These are phyloP conservation scores for Termitomyces sp. DNA, from an alignment of 768 basidiomycete genomes.

Conservation along the genomic window DNA sequence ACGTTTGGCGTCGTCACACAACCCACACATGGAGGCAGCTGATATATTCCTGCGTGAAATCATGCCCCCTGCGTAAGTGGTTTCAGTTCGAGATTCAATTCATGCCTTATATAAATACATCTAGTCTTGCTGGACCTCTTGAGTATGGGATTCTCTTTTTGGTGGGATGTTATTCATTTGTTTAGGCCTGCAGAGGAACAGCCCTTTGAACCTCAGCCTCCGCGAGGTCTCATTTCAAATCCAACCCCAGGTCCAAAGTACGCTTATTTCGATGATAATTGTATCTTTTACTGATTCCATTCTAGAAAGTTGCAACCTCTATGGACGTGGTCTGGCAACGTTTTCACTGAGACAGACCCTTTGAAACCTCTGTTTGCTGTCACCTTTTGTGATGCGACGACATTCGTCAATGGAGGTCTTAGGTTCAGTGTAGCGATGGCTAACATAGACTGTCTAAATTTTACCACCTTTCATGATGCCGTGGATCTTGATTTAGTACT, in stretches of 20 bases:
- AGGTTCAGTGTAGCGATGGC: constrained; percentile 44
- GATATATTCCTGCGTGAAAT: constrained; percentile 14
- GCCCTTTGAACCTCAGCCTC: constrained; percentile 17
- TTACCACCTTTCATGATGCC: constrained; percentile 43
- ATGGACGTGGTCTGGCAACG: constrained; percentile 61
- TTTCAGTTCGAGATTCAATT: neutral
- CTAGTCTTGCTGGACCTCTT: constrained; percentile 29
- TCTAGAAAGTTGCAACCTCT: constrained; percentile 46
- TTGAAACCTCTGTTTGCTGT: constrained; percentile 45
- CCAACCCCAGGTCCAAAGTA: constrained; percentile 17
- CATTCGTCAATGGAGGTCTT: constrained; percentile 32
- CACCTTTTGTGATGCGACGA: constrained; percentile 37
- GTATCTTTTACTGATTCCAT: constrained; percentile 3
- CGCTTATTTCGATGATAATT: neutral
- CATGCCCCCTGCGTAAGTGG: constrained; percentile 14
- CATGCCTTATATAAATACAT: neutral
- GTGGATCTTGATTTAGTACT: constrained; percentile 41
- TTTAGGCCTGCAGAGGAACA: constrained; percentile 19
- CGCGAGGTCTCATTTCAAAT: constrained; percentile 13
- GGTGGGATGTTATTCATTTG: neutral
- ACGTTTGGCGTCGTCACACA: neutral
- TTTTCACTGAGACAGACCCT: constrained; percentile 35
- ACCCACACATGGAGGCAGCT: constrained; percentile 1
- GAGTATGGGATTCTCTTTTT: constrained; percentile 15
- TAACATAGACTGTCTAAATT: constrained; percentile 31